These are phyloP conservation scores for Rhizophagus clarus DNA, from an alignment of 192 early-diverging fungal species.

Conservation along the genomic window DNA sequence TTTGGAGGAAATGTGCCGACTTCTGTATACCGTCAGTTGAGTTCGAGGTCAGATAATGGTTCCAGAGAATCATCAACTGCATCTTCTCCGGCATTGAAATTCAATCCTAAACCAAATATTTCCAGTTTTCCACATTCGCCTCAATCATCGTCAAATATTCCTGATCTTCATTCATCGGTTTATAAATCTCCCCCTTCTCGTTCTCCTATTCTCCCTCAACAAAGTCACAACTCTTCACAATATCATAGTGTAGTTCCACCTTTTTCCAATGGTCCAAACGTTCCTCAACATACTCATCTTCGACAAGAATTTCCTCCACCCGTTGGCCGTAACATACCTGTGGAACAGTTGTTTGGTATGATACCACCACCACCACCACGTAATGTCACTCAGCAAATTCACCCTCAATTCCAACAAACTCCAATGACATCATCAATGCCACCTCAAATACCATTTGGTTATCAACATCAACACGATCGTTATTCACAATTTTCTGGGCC, in stretches of 20 bases:
- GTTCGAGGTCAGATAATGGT: conserved; percentile 48
- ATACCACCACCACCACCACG: conserved; percentile 19
- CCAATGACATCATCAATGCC: conserved; percentile 1
- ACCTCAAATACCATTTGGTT: conserved; percentile 28
- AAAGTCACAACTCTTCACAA: conserved; percentile 15
- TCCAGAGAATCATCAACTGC: conserved; percentile 30
- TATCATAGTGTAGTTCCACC: conserved; percentile 20
- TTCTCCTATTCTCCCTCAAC: conserved; percentile 21
- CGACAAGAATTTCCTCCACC: conserved; percentile 20
- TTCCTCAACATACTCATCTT: conserved; percentile 18
- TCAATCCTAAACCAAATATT: conserved; percentile 26
- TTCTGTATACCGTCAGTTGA: conserved; percentile 61
- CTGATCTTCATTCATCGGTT: conserved; percentile 12
- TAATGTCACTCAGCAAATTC: conserved; percentile 25
- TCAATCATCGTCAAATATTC: conserved; percentile 17
- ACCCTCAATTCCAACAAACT: conserved; percentile 30
- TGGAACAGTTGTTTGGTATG: conserved; percentile 30
- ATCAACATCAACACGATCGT: conserved; percentile 28
- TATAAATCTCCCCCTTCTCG: conserved; percentile 19
- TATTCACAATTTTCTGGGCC: conserved; percentile 24
- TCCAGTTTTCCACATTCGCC: conserved; percentile 25
- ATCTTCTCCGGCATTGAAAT: conserved; percentile 32
- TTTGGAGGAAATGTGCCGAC: conserved; percentile 60
- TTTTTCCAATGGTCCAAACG: conserved; percentile 27
- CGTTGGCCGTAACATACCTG: conserved; percentile 29